These are phyloP conservation scores for Euphrasia confusa DNA, from an alignment of 257 asterid genomes.

Conservation along the genomic window DNA sequence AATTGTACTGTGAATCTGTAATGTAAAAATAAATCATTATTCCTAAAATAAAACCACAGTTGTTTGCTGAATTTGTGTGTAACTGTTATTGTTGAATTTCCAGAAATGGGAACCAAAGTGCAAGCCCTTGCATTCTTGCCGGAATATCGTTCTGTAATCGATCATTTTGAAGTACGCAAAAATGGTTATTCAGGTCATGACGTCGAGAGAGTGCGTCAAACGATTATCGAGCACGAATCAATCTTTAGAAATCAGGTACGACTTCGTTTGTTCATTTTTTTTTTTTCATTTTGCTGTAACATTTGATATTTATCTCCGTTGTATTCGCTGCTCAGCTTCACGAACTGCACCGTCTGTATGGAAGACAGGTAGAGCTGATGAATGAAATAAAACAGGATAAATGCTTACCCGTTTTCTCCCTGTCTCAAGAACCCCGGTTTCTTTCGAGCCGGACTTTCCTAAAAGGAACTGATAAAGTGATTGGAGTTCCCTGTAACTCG, in stretches of 20 bases:
- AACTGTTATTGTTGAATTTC: slow-evolving; percentile 18
- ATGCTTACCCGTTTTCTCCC: slow-evolving; percentile 17
- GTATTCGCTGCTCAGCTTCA: slow-evolving; percentile 44
- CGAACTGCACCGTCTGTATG: slow-evolving; percentile 78
- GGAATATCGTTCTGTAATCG: slow-evolving; percentile 24
- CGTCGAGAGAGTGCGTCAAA: slow-evolving; percentile 48
- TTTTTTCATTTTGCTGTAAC: neutral
- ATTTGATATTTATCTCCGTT: slow-evolving; percentile 1
- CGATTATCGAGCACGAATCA: slow-evolving; percentile 62
- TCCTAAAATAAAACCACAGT: no score
- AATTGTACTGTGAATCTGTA: no score
- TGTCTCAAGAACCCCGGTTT: slow-evolving; percentile 8
- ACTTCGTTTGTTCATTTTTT: neutral
- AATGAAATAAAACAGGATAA: slow-evolving; percentile 30
- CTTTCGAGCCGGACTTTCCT: neutral
- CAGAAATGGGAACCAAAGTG: slow-evolving; percentile 72
- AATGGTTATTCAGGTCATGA: slow-evolving; percentile 32
- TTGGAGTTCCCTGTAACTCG: no score
- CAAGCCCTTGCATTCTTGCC: slow-evolving; percentile 40
- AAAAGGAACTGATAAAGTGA: neutral
- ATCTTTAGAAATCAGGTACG: slow-evolving; percentile 67
- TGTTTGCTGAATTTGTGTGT: neutral
- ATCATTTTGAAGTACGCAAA: slow-evolving; percentile 25
- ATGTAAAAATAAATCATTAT: no score
- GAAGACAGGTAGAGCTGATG: slow-evolving; percentile 68